Conservation (phyloP, 2,329 filamentous ascomycete species). For the Fusarium pininemorale region DNA sequence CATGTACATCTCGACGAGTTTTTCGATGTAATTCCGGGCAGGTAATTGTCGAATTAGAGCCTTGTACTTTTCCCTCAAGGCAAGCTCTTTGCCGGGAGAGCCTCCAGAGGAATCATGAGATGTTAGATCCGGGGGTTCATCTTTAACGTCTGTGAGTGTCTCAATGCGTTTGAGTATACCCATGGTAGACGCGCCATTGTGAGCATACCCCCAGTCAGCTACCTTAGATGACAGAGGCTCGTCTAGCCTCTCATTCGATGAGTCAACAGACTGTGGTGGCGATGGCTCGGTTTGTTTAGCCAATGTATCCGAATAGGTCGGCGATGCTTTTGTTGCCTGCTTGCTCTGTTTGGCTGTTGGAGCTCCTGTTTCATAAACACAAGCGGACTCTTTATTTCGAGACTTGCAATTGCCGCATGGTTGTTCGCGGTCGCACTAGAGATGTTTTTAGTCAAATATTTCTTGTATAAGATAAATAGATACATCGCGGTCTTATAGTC, state of each 20-base stretch:
- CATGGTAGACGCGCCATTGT: constrained; percentile 61
- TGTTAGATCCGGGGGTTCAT: constrained; percentile 9
- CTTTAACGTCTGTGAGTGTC: constrained; percentile 47
- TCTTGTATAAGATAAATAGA: too few species aligned
- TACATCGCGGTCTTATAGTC: too few species aligned
- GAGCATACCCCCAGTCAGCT: constrained; percentile 64
- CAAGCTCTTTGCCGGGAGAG: constrained; percentile 45
- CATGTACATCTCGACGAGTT: constrained; percentile 64
- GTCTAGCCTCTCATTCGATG: constrained; percentile 6
- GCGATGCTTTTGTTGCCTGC: neutral
- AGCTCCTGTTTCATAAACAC: constrained; percentile 64
- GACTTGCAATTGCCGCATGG: constrained; percentile 69
- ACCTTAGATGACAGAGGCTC: constrained; percentile 54
- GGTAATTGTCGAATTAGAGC: constrained; percentile 66
- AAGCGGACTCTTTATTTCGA: constrained; percentile 64
- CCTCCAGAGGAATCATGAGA: neutral
- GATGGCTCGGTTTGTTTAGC: neutral
- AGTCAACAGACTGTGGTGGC: neutral
- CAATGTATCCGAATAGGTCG: neutral
- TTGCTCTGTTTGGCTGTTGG: constrained; percentile 47
- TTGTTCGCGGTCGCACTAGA: constrained; percentile 65
- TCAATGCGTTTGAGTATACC: constrained; percentile 66
- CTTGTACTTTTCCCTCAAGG: constrained; percentile 66
- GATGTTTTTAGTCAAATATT: neutral
- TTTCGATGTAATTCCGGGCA: constrained; percentile 62